Evolutionary conservation across 2,329 filamentous ascomycete genomes (phyloP).

Genomic region (Seiridium unicorne): DNA sequence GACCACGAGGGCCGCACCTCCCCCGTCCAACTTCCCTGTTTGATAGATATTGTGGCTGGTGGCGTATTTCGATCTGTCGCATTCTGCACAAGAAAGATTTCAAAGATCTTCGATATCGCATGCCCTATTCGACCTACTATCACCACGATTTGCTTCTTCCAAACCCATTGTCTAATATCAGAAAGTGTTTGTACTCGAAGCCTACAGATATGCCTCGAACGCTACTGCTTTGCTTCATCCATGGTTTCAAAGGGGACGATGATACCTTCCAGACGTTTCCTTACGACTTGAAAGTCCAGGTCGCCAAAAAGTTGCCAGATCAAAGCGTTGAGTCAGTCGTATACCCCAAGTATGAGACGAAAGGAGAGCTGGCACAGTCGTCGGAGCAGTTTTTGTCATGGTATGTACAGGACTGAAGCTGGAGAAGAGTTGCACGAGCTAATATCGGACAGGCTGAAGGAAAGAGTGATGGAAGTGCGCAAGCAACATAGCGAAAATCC

Average conservation of each 20-base stretch:
- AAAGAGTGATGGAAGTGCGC: slow-evolving; percentile 73
- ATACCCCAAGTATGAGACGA: slow-evolving; percentile 73
- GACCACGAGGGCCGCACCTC: background rate
- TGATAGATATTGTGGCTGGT: slow-evolving; percentile 8
- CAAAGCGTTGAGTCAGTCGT: slow-evolving; percentile 60
- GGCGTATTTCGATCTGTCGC: background rate
- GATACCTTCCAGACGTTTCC: slow-evolving; percentile 70
- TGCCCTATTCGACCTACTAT: background rate
- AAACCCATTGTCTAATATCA: background rate
- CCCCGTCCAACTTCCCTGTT: slow-evolving; percentile 6
- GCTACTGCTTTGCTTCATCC: slow-evolving; percentile 70
- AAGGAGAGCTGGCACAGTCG: slow-evolving; percentile 60
- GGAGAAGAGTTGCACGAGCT: background rate
- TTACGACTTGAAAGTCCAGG: slow-evolving; percentile 55
- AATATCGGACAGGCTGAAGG: slow-evolving; percentile 60
- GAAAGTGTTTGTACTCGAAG: background rate
- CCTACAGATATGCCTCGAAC: slow-evolving; percentile 44
- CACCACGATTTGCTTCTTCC: background rate
- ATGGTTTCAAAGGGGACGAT: slow-evolving; percentile 74
- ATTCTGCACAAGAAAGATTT: background rate
- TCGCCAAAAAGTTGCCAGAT: slow-evolving; percentile 58
- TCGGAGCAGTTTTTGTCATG: slow-evolving; percentile 45
- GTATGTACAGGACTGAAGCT: slow-evolving; percentile 29
- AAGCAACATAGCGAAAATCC: slow-evolving; percentile 70
- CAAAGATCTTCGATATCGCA: background rate